Evolutionary conservation across 2,329 filamentous ascomycete species (phyloP).

Genomic region (Cladosporium sp.): DNA sequence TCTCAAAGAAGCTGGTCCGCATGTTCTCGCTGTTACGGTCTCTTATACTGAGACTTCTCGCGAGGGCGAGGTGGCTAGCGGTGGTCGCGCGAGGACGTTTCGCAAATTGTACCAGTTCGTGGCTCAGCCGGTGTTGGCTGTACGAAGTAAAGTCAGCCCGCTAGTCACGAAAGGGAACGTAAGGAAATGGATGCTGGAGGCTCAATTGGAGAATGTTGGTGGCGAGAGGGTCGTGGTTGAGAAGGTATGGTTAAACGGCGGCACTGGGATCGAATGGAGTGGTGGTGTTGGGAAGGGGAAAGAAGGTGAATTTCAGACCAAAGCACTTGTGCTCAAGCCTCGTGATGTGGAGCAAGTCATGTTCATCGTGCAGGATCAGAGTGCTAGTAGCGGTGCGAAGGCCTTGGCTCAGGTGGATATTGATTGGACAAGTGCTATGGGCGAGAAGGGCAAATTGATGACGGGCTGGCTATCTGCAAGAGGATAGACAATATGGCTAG

Average conservation of each 20-base stretch:
- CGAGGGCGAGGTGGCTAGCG: conserved; percentile 42
- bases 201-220: conserved; percentile 91
- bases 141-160: conserved; percentile 80
- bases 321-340: conserved; percentile 50
- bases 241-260: conserved; percentile 33
- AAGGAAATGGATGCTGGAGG: conserved; percentile 71
- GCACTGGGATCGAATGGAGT: conserved; percentile 21
- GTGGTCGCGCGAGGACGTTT: conserved; percentile 73
- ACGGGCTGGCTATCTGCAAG: conserved; percentile 62
- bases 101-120: conserved; percentile 96
- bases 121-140: conserved; percentile 82
- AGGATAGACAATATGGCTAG: not conserved
- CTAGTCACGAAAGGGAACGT: conserved; percentile 31
- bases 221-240: conserved; percentile 79
- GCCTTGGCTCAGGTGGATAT: conserved; percentile 77
- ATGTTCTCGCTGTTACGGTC: conserved; percentile 88
- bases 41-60: conserved; percentile 78
- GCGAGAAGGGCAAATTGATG: conserved; percentile 78
- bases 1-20: conserved; percentile 88
- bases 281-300: not conserved
- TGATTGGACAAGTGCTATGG: conserved; percentile 86
- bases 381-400: conserved; percentile 35
- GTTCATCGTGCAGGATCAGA: conserved; percentile 56
- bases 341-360: conserved; percentile 62
- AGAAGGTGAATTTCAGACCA: too few species aligned